Base-by-base conservation (phyloP, 306 rosid genomes). In the Rosa persica region DNA sequence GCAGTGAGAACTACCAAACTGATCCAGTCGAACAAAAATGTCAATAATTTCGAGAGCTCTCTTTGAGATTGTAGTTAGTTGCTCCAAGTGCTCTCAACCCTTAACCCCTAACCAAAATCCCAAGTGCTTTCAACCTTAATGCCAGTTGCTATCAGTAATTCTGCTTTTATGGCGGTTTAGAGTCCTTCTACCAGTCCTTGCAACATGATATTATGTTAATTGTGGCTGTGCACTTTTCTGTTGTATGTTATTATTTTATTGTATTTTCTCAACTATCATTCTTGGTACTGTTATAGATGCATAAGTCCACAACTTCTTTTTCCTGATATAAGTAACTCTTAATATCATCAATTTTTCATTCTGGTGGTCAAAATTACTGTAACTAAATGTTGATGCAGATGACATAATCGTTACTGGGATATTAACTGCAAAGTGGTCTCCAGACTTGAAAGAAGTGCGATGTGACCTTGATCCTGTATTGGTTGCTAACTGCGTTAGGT, bases 351-450 rank as follows among this genome's bases (percentile, higher is more conserved):
- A 36, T 23, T 48, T 54, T 30, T 25, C 44, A 8, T n/a, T 49
- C 8, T 44, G 34, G 20, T 42, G 30, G 68, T 79, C 62, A 30
- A 48, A 49, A 19, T 30, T 36, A 72, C 44, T 30, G 42, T 46
- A 23, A 19, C 73, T 85, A 22, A 13, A 69, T 38, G 38, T 44
- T 30, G 12, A n/a, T 78, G 27, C 95, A 94, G 97, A 90, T 79
- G 97, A 90, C 81, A 88, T 92, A 39, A 84, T 92, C n/a, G 91
- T 89, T 82, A 86, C 97, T 10, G 98, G 98, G 40, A 81, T 92
- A 71, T 85, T 94, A 83, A 94, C 95, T 49, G 97, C 98, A 72
- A 94, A 82, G 85, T 94, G 98, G 98, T 89, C 98, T 70, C 90
- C 97, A 65, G 98, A 92, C 78, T 81, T 94, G 78, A 94, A 92